These are phyloP conservation scores for Tausonia pullulans DNA, from an alignment of 1,284 basidiomycete species.

Conservation along the genomic window DNA sequence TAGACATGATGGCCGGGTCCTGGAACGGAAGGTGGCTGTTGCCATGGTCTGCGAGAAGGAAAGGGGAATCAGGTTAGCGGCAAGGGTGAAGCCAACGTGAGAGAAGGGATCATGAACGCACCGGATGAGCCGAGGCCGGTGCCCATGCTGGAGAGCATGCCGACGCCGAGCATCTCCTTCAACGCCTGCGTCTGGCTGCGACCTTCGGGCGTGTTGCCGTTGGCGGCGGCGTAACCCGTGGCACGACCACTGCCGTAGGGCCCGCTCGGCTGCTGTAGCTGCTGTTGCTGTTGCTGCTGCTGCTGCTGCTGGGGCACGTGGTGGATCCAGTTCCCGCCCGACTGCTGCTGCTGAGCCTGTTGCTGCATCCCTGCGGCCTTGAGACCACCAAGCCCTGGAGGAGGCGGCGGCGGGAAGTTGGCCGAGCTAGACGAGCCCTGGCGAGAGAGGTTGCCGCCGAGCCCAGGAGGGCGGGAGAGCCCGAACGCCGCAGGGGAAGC, in stretches of 20 bases:
- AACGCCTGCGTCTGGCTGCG: constrained; percentile 14
- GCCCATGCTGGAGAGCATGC: neutral
- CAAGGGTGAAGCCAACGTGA: neutral
- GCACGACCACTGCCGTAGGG: too few relatives aligned
- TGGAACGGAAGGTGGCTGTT: constrained; percentile 14
- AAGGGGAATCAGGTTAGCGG: neutral
- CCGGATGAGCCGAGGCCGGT: neutral
- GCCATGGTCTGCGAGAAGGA: constrained; percentile 3
- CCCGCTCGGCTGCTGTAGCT: neutral
- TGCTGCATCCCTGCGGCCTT: neutral
- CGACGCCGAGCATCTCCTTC: constrained; percentile 18
- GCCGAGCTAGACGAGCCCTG: neutral
- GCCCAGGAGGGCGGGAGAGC: neutral
- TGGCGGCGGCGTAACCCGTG: too few relatives aligned
- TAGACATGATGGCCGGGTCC: constrained; percentile 17
- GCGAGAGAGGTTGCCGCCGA: neutral
- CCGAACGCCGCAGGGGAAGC: neutral
- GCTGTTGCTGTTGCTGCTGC: neutral
- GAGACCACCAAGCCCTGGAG: constrained; percentile 3
- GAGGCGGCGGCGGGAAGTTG: constrained; percentile 6
- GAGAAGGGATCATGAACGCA: neutral
- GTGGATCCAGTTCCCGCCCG: neutral
- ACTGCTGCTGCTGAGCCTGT: neutral
- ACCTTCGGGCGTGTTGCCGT: too few relatives aligned
- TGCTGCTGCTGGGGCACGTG: constrained; percentile 1